A percentile compares a stretch with the other conserved stretches of the same genome.
Conservation (phyloP, 1,284 basidiomycete species). For the Dichomitus squalens region DNA sequence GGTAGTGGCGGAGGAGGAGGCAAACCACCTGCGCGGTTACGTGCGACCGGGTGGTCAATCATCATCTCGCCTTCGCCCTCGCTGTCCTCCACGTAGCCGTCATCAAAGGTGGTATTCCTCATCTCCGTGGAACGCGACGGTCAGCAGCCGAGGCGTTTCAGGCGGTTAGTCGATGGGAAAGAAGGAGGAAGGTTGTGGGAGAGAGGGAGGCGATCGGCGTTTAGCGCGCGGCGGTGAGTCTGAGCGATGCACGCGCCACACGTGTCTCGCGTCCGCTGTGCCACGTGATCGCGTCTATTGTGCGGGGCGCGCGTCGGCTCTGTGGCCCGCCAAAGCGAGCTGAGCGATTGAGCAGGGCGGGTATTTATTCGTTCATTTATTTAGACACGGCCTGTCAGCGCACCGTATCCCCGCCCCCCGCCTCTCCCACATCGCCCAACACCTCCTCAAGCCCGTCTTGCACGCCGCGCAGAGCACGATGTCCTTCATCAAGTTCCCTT, state of each 20-base stretch:
- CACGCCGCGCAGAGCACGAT: background rate
- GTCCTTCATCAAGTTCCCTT: conserved; percentile 14
- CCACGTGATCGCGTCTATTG: conserved; percentile 26
- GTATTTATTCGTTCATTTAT: conserved; percentile 1
- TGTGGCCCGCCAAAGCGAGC: background rate
- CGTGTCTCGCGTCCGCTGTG: conserved; percentile 14
- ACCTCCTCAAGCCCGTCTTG: background rate
- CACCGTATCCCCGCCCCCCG: background rate
- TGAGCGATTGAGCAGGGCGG: background rate
- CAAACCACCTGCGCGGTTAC: conserved; percentile 3
- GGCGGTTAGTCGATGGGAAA: background rate
- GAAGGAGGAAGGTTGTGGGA: conserved; percentile 7
- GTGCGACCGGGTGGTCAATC: conserved; percentile 1
- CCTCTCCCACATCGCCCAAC: background rate
- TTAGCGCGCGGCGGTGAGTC: conserved; percentile 10
- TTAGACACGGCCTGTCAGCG: background rate
- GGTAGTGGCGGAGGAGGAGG: conserved; percentile 6
- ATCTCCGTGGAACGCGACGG: background rate
- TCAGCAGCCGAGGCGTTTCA: background rate
- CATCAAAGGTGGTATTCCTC: background rate
- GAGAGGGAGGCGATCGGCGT: conserved; percentile 6
- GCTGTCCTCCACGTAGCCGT: conserved; percentile 29
- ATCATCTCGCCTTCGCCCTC: conserved; percentile 27
- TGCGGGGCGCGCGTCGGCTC: conserved; percentile 3
- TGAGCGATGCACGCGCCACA: conserved; percentile 18